A percentile compares a stretch with the other conserved stretches of the same genome.
Conservation (phyloP, 139 green algal species). For the Nannochloris sp. region DNA sequence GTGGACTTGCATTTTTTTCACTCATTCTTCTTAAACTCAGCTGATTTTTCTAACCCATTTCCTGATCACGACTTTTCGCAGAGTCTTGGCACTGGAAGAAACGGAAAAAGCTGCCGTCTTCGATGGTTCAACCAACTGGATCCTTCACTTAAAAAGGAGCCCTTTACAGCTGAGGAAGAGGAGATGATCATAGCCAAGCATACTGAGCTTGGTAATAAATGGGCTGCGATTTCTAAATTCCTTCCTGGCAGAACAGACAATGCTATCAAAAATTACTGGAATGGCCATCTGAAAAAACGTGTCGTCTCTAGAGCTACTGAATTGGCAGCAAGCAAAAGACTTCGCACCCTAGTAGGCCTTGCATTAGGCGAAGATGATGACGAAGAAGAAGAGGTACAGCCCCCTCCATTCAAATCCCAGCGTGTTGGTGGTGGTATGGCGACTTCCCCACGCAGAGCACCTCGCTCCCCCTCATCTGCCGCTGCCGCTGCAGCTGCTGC, state of each 20-base stretch:
- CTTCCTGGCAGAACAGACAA: slow-evolving; percentile 74
- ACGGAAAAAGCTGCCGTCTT: slow-evolving; percentile 76
- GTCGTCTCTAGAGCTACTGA: slow-evolving; percentile 7
- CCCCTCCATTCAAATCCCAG: not conserved
- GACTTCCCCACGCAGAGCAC: not conserved
- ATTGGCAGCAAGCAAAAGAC: slow-evolving; percentile 10
- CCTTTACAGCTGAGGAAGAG: slow-evolving; percentile 61
- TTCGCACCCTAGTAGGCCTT: slow-evolving; percentile 17
- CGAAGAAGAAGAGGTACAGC: slow-evolving; percentile 5
- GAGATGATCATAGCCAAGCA: slow-evolving; percentile 40
- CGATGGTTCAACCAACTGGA: slow-evolving; percentile 75
- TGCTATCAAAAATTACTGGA: slow-evolving; percentile 85
- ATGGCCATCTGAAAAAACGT: slow-evolving; percentile 34
- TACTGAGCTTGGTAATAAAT: slow-evolving; percentile 38
- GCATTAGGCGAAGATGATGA: slow-evolving; percentile 11
- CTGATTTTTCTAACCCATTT: not conserved
- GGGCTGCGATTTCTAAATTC: slow-evolving; percentile 61
- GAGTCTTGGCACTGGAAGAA: slow-evolving; percentile 50
- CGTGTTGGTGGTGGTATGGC: not conserved
- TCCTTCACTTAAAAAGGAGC: slow-evolving; percentile 57
- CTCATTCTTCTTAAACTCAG: not conserved
- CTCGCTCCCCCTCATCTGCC: not conserved
- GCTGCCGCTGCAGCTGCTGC: not conserved
- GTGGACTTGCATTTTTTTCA: not conserved
- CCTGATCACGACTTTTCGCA: not conserved